Evolutionary conservation across 208 protist genomes (phyloP), one percentile per base, ranked within the genome.

Genomic region (Porcisia deanei): DNA sequence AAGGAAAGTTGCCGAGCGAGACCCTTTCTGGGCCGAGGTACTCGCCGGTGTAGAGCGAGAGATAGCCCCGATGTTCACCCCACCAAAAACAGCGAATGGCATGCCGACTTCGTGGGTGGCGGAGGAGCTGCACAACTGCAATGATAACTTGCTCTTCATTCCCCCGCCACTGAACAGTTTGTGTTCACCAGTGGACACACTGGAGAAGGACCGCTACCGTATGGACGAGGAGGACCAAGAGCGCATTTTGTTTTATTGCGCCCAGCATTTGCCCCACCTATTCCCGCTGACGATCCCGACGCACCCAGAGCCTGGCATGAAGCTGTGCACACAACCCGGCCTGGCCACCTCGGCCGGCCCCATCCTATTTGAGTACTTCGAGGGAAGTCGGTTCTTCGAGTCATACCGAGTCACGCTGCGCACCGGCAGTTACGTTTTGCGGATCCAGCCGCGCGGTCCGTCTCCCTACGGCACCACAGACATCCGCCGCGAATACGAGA

Each of bases 201-300:
- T 76, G 18, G 82, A 91, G 69, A 82, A 66, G 45, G 71, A 82
- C 14, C 70, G 78, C 52, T 92, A 92, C 75, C 76, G 82, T 43
- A 75, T 95, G 57, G 88, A 91, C 60, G 80, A 89, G 16, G 87
- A 91, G 37, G 88, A 90, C 69, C 87, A 90, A 60, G 85, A 93
- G n/a, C 80, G 86, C 58, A 94, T 95, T 81, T 63, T 93, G 1
- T 91, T 87, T 75, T 93, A 93, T 82, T 91, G 82, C 57, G 91
- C 88, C 0, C 82, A 93, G 76, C 85, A 91, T 71, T 76, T 92
- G 41, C 91, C 88, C 4, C 91, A 95, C 74, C 79, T 92, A 37
- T 93, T 95, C 52, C 88, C 88, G 20, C 77, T 92, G 20, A 65
- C 72, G 54, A 72, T 90, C n/a, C 85, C 91, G 0, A 30, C 71